A percentile compares a stretch with the other conserved stretches of the same genome.
Evolutionary conservation across 2,329 filamentous ascomycete genomes (phyloP).

Genomic region (Trichoderma atroviride): DNA sequence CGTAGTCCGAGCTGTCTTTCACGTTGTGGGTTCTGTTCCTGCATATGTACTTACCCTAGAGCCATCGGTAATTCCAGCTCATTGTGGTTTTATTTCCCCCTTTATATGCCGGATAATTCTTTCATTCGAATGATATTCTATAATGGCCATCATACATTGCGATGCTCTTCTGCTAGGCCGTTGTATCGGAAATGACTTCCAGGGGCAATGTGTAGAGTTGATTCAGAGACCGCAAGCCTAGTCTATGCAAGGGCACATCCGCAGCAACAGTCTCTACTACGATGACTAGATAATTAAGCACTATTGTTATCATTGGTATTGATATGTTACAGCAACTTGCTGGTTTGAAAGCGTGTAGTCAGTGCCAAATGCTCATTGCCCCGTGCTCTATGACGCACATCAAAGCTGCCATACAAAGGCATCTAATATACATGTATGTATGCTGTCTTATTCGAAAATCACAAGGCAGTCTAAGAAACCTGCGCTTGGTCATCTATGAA

Average conservation of each 20-base stretch:
- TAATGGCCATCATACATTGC: background rate
- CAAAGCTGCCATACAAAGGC: background rate
- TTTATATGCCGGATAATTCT: background rate
- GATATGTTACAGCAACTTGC: background rate
- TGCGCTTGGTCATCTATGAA: conserved; percentile 18
- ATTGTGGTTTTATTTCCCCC: background rate
- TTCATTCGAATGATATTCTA: background rate
- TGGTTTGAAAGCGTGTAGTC: background rate
- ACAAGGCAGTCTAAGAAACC: background rate
- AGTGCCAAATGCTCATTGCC: no score
- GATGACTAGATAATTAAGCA: background rate
- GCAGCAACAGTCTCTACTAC: background rate
- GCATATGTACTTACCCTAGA: background rate
- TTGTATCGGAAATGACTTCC: no score
- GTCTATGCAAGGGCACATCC: background rate
- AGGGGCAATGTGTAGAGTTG: no score
- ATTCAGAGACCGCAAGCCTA: no score
- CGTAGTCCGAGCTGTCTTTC: background rate
- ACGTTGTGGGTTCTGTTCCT: background rate
- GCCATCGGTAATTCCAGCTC: background rate
- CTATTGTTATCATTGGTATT: no score
- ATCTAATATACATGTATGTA: background rate
- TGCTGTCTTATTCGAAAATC: background rate
- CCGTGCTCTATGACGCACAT: background rate
- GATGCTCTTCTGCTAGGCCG: no score